Evolutionary conservation across 2,329 filamentous ascomycete species (phyloP).

Genomic region (Alternaria sp.): DNA sequence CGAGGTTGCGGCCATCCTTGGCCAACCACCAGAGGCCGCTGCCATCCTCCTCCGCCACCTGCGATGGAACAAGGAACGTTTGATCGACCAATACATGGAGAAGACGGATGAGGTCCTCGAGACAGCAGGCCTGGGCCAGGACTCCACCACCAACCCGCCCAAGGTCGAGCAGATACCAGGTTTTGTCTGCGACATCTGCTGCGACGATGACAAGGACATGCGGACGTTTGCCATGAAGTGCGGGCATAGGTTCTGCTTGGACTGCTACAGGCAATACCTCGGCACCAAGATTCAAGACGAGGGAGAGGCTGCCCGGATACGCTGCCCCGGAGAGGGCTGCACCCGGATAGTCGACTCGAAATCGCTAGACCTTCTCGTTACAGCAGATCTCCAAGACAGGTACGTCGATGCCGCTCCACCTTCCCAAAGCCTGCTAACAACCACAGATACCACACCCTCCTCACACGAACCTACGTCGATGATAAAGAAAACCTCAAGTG

Average conservation of each 20-base stretch:
- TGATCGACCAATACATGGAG: constrained; percentile 98
- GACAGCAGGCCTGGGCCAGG: constrained; percentile 78
- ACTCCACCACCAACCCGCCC: constrained; percentile 58
- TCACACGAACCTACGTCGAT: constrained; percentile 95
- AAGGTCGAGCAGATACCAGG: constrained; percentile 75
- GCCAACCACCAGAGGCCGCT: constrained; percentile 85
- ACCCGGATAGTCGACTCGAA: constrained; percentile 90
- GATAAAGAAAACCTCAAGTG: constrained; percentile 95
- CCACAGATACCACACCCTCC: constrained; percentile 79
- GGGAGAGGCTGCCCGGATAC: constrained; percentile 92
- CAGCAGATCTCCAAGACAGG: constrained; percentile 64
- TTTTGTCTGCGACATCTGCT: constrained; percentile 96
- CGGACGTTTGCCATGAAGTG: constrained; percentile 94
- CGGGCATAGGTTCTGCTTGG: constrained; percentile 89
- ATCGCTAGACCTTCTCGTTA: constrained; percentile 79
- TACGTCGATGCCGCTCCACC: constrained; percentile 40
- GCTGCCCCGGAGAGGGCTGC: constrained; percentile 89
- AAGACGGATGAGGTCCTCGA: constrained; percentile 80
- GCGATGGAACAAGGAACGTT: constrained; percentile 93
- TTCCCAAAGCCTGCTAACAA: constrained; percentile 17
- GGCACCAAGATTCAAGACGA: constrained; percentile 93
- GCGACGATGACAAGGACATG: constrained; percentile 80
- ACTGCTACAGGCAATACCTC: constrained; percentile 92
- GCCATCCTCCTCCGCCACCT: constrained; percentile 90
- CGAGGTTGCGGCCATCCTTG: constrained; percentile 90